Evolutionary conservation across 805 yeast genomes (phyloP).

Genomic region (Saccharomycopsis fermentans): DNA sequence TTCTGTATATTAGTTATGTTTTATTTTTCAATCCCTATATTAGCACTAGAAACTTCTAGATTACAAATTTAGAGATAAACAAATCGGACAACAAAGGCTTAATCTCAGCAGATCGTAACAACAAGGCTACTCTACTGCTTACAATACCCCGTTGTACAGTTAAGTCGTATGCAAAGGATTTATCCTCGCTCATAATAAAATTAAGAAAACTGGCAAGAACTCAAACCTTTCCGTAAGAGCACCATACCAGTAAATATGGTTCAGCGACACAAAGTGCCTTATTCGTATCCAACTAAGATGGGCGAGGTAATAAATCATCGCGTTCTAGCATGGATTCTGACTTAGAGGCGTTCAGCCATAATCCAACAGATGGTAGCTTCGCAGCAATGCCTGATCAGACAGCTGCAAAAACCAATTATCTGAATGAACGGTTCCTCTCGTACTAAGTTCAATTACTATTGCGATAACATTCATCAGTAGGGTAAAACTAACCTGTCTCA

Average conservation of each 20-base stretch:
- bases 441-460: conserved; percentile 36
- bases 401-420: conserved; percentile 38
- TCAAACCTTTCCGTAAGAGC: conserved; percentile 31
- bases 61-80: conserved; percentile 14
- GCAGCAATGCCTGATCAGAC: conserved; percentile 38
- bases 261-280: conserved; percentile 34
- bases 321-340: conserved; percentile 46
- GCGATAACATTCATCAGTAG: conserved; percentile 32
- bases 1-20: too few species aligned
- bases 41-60: conserved; percentile 1
- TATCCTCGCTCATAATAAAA: conserved; percentile 36
- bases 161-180: conserved; percentile 39
- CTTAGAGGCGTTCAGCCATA: conserved; percentile 33
- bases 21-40: not conserved
- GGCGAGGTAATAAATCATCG: conserved; percentile 35
- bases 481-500: conserved; percentile 37
- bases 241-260: conserved; percentile 34
- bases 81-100: conserved; percentile 34
- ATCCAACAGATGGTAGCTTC: conserved; percentile 42
- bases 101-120: conserved; percentile 44
- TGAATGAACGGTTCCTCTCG: conserved; percentile 40
- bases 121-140: conserved; percentile 46
- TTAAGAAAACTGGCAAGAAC: conserved; percentile 36
- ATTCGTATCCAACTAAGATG: conserved; percentile 33
- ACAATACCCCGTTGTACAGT: conserved; percentile 38